These are phyloP conservation scores for Cercospora sojina DNA, from an alignment of 2,329 filamentous ascomycete genomes.

Conservation along the genomic window DNA sequence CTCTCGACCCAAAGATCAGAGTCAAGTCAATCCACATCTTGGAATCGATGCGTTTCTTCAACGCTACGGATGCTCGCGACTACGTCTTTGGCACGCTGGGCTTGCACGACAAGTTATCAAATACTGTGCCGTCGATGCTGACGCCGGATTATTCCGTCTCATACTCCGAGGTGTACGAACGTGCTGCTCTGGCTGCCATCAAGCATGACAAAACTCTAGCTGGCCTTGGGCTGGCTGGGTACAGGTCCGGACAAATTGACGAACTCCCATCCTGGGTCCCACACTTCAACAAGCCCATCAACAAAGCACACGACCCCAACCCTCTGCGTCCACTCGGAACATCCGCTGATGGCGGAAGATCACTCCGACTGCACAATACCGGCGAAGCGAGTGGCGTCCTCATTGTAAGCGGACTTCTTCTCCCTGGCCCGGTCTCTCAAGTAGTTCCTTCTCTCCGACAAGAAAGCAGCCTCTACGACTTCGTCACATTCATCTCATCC, in stretches of 20 bases:
- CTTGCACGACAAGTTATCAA: background rate
- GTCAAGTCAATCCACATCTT: background rate
- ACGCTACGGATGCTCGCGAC: slow-evolving; percentile 14
- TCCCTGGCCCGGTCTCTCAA: background rate
- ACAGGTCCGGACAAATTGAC: background rate
- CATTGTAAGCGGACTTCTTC: background rate
- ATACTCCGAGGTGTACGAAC: background rate
- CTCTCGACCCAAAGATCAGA: background rate
- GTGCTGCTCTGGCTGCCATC: background rate
- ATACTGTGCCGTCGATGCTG: background rate
- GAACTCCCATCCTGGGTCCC: slow-evolving; percentile 1
- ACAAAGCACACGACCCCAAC: background rate
- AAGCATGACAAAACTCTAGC: background rate
- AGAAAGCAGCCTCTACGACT: background rate
- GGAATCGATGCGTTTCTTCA: slow-evolving; percentile 4
- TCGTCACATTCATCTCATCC: background rate
- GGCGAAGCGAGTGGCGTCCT: background rate
- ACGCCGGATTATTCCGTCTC: slow-evolving; percentile 4
- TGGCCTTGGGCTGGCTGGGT: background rate
- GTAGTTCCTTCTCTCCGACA: background rate
- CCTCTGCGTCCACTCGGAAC: background rate
- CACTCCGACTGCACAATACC: background rate
- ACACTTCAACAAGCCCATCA: background rate
- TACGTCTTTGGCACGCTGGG: slow-evolving; percentile 9
- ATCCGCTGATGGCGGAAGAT: background rate